Conservation (phyloP, 2,329 filamentous ascomycete genomes). For the Colletotrichum spaethianum region DNA sequence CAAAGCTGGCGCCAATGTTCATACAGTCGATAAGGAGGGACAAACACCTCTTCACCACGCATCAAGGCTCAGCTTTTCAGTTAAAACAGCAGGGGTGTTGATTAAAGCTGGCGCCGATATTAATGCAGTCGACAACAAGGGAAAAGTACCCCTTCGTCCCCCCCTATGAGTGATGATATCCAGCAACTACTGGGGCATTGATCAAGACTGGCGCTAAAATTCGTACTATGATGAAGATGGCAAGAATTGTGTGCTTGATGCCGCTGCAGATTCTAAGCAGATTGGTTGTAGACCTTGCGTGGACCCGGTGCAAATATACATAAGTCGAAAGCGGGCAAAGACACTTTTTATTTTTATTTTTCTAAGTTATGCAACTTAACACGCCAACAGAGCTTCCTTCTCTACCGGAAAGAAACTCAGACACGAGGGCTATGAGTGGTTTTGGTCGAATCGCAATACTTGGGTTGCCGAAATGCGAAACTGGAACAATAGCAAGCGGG, state of each 20-base stretch:
- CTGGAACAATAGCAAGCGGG: too few species aligned
- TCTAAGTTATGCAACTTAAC: neutral
- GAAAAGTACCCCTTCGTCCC: too few species aligned
- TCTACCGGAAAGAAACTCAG: neutral
- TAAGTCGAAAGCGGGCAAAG: neutral
- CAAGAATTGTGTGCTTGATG: neutral
- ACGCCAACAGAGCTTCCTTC: fast-evolving
- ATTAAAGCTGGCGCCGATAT: too few species aligned
- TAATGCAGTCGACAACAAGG: too few species aligned
- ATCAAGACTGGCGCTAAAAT: neutral
- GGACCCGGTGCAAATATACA: neutral
- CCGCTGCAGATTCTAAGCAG: neutral
- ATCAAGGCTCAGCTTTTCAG: too few species aligned
- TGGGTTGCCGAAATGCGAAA: neutral
- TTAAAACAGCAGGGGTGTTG: too few species aligned
- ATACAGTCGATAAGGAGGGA: neutral
- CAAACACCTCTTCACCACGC: neutral
- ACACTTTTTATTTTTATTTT: too few species aligned
- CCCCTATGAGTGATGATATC: too few species aligned
- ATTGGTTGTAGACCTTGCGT: neutral
- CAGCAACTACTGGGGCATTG: neutral
- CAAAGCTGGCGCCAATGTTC: neutral
- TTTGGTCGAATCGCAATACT: neutral
- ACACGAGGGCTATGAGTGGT: neutral
- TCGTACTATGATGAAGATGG: too few species aligned